Base-by-base conservation (phyloP, 129 eudicot genomes). In the Pittosporum tobira region DNA sequence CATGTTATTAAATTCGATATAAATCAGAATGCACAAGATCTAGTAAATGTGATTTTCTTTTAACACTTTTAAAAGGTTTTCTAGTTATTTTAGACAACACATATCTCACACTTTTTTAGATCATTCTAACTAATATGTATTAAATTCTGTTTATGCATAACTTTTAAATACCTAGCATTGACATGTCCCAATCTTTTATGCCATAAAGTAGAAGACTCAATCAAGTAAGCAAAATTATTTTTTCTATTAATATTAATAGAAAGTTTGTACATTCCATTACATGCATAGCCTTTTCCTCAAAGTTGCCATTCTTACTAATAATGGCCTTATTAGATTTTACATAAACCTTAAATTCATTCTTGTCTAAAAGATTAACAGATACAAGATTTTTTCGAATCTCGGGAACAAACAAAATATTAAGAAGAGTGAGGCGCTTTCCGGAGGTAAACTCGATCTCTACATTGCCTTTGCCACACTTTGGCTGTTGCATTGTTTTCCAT, bases 1-100 rank as follows among this genome's bases (percentile, higher is more conserved):
- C 0, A 36, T 4, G 0, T 63, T 34, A 50, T 69, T 69, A 0
- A 50, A 38, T 29, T 69, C 62, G n/a, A 69, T 63, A 69, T 23
- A 69, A 12, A 50, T 50, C 13, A 7, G 56, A 20, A 50, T 50
- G 29, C 21, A 22, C 20, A 20, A 50, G 4, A 3, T 50, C 56
- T 23, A 50, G 12, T 23, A 50, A 50, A 1, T 50, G 8, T 19
- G 56, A 2, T 0, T 50, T 22, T 23, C 13, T 20, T 2, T 21
- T 52, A 6, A 59, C 12, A 30, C 49, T 58, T 10, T 58, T 48
- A 59, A 68, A 68, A 2, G 66, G 51, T 49, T 59, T 68, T 16
- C 46, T 46, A 8, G 34, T 59, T 53, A 66, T 4, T 52, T 54
- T 28, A 52, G 62, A 53, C 71, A 23, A 46, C 6, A 46, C n/a